These are phyloP conservation scores for Phytophthora lateralis DNA, from an alignment of 352 stramenopile genomes.

Conservation along the genomic window DNA sequence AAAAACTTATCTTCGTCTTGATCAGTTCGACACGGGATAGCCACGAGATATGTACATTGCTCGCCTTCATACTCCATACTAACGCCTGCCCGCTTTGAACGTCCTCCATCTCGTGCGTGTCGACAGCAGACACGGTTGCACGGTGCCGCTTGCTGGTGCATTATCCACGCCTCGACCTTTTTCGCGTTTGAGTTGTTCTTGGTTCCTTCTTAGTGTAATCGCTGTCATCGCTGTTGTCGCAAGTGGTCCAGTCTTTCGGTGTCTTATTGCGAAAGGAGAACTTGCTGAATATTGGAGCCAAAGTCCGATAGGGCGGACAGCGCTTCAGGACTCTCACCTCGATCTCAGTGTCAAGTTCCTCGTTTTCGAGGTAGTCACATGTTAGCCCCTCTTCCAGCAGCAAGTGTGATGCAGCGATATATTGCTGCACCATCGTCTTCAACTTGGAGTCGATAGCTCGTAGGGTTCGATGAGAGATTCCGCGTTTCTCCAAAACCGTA, in stretches of 20 bases:
- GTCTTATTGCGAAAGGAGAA: not conserved
- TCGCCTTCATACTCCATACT: too few relatives aligned
- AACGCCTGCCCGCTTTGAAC: too few relatives aligned
- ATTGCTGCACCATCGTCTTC: not conserved
- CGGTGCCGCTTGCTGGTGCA: too few relatives aligned
- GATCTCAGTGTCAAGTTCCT: not conserved
- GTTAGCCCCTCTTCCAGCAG: not conserved
- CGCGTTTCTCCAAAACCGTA: not conserved
- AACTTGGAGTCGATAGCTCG: not conserved
- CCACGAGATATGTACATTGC: too few relatives aligned
- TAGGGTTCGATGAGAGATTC: not conserved
- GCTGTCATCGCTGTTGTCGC: not conserved
- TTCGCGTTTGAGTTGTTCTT: too few relatives aligned
- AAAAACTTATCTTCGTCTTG: too few relatives aligned
- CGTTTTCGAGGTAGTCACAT: not conserved
- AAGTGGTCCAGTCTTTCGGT: not conserved
- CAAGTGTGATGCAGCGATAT: not conserved
- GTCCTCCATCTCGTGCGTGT: too few relatives aligned
- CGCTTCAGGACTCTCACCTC: not conserved
- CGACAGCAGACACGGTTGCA: too few relatives aligned
- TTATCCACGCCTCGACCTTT: too few relatives aligned
- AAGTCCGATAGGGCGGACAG: not conserved
- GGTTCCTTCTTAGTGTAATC: not conserved
- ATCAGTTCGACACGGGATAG: too few relatives aligned
- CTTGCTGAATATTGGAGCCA: not conserved